These are phyloP conservation scores for Lycium ferocissimum DNA, from an alignment of 257 asterid species.

Conservation along the genomic window DNA sequence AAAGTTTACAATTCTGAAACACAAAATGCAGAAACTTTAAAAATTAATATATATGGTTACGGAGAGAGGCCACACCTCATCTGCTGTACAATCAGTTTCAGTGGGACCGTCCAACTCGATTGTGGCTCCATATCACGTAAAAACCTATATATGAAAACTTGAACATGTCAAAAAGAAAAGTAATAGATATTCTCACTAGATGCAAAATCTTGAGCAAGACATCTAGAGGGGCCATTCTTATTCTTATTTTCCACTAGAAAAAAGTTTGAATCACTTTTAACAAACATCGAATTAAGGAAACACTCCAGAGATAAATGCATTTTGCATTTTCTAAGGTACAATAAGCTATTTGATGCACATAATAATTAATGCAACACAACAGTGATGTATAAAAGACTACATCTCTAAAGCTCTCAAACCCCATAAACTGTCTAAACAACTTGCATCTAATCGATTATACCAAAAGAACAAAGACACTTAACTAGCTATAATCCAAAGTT, in stretches of 20 bases:
- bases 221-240: not conserved
- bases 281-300: not conserved
- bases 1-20: not conserved
- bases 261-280: not conserved
- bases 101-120: conserved; percentile 89
- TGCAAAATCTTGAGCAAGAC: conserved; percentile 12
- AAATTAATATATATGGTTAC: not conserved
- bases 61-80: conserved; percentile 64
- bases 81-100: conserved; percentile 94
- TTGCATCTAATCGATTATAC: not conserved
- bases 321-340: not conserved
- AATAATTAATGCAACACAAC: not conserved
- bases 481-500: not conserved
- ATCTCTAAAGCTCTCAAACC: not conserved
- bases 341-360: not conserved
- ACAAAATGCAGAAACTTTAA: not conserved
- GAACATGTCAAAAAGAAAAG: conserved; percentile 36
- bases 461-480: not conserved
- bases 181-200: not conserved
- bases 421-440: not conserved
- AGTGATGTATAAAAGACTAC: not conserved
- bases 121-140: conserved; percentile 95
- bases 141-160: conserved; percentile 56
- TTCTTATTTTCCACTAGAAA: not conserved
- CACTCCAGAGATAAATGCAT: not conserved